Percentiles rank a stretch among this genome's conserved stretches.
Conservation (phyloP, 1,284 basidiomycete genomes). For the Schizophyllum commune region DNA sequence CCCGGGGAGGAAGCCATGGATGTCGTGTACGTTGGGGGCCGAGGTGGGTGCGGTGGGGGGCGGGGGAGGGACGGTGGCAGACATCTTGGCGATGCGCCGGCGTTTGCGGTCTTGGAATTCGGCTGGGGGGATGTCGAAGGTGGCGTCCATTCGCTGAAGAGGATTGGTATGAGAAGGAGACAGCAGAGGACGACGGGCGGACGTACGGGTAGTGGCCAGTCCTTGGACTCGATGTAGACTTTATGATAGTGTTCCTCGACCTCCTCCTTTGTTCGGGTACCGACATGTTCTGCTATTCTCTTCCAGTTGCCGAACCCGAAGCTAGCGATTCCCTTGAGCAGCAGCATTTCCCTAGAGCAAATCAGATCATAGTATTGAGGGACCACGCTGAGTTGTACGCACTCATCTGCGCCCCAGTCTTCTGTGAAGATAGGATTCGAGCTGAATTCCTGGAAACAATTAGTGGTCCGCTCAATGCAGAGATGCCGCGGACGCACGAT, state of each 20-base stretch:
- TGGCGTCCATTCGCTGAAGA: conserved; percentile 53
- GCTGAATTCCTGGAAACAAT: conserved; percentile 71
- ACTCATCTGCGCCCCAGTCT: conserved; percentile 99
- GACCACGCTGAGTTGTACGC: conserved; percentile 20
- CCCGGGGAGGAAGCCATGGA: conserved; percentile 91
- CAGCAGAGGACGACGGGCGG: background rate
- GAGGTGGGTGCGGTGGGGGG: conserved; percentile 82
- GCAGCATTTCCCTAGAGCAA: conserved; percentile 68
- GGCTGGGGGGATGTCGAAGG: conserved; percentile 70
- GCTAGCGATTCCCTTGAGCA: conserved; percentile 84
- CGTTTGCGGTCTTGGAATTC: conserved; percentile 87
- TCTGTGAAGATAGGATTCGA: conserved; percentile 93
- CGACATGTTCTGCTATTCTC: conserved; percentile 93
- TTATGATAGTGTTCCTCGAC: conserved; percentile 86
- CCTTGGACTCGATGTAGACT: conserved; percentile 73
- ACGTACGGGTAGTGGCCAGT: conserved; percentile 73
- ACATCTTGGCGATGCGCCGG: conserved; percentile 70
- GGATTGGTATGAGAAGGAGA: conserved; percentile 4
- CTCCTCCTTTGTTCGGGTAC: conserved; percentile 92
- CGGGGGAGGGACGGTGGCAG: conserved; percentile 41
- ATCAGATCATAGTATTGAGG: background rate
- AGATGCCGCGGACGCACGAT: conserved; percentile 54
- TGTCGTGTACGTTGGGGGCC: conserved; percentile 89
- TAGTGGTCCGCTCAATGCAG: conserved; percentile 2
- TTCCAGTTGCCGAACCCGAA: conserved; percentile 97